A percentile compares a stretch with the other conserved stretches of the same genome.
These are phyloP conservation scores for Colletotrichum viniferum DNA, from an alignment of 2,329 filamentous ascomycete genomes.

Conservation along the genomic window DNA sequence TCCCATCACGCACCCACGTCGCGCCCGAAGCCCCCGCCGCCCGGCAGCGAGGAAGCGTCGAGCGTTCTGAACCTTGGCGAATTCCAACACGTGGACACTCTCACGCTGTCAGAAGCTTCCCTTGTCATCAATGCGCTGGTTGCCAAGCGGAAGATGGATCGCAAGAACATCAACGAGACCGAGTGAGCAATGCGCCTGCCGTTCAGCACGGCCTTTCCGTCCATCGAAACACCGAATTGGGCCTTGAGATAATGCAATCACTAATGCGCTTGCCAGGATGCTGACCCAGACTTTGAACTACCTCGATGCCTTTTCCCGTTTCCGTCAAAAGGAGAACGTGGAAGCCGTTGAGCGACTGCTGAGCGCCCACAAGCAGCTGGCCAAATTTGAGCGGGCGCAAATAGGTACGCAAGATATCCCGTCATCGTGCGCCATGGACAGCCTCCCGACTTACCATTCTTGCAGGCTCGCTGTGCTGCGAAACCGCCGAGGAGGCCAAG, in stretches of 20 bases:
- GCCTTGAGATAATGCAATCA: not conserved
- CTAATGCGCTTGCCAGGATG: conserved; percentile 55
- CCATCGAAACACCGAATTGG: not conserved
- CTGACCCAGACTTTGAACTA: conserved; percentile 90
- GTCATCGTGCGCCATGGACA: not conserved
- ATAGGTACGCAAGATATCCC: conserved; percentile 63
- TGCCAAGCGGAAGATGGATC: conserved; percentile 77
- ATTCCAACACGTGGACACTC: conserved; percentile 88
- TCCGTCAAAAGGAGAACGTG: conserved; percentile 93
- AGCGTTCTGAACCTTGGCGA: conserved; percentile 85
- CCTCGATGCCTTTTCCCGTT: conserved; percentile 91
- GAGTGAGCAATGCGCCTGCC: conserved; percentile 61
- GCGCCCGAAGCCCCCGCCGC: conserved; percentile 69
- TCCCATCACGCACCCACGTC: conserved; percentile 47
- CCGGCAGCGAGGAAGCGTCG: conserved; percentile 87
- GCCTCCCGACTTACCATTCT: not conserved
- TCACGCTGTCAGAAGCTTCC: conserved; percentile 90
- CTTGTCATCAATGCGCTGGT: conserved; percentile 91
- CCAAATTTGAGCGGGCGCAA: conserved; percentile 92
- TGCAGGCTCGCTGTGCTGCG: conserved; percentile 89
- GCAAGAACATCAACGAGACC: conserved; percentile 83
- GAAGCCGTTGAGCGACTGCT: conserved; percentile 91
- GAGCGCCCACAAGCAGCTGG: conserved; percentile 77
- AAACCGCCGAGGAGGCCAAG: conserved; percentile 93
- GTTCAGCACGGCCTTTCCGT: not conserved